Evolutionary conservation across 2,329 filamentous ascomycete genomes (phyloP), one percentile per base, ranked within the genome.

Genomic region (Alternaria ventricosa): DNA sequence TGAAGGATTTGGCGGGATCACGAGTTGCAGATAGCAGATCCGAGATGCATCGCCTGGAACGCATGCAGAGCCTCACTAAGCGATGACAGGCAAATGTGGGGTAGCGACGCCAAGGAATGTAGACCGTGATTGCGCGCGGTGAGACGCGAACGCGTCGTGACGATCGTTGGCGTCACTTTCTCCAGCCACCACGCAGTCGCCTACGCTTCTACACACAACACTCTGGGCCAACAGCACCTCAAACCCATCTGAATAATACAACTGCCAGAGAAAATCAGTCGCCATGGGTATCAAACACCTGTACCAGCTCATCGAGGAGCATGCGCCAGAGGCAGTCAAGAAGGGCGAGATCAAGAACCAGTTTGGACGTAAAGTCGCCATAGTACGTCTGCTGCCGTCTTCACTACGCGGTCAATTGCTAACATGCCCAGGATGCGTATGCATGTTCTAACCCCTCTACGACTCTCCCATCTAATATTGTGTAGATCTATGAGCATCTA

Each of bases 321-420:
- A 98, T 84, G 92, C 94, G 70, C 96, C 96, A n/a, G 92, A 94
- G 82, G 92, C 96, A 33, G 88, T 97, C 86, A 98, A 97, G 82
- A 91, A 94, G 77, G 93, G 96, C 64, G 96, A 99, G 78, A 99
- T 99, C 86, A 99, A 99, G 84, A 95, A 95, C 74, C 96, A 99
- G 71, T 99, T 99, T 79, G 96, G 96, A 68, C 92, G 96, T 80
- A 99, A 99, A 83, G 95, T 99, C 65, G 95, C 95, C 56, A 97
- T 97, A 82, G 94, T 97, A 85, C 78, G 92, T 72, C 8, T 8
- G 15, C 18, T 22, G 8, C 23, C 11, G 10, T 18, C 15, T 23
- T 20, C 2, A n/a, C 22, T 47, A 13, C 18, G 5, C n/a, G 12
- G 30, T 9, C 47, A 41, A 18, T 33, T 36, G 58, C 75, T 77